phyloP scores from a whole-genome alignment of 495 filamentous ascomycete species.

The Podospora pseudopauciseta region DNA sequence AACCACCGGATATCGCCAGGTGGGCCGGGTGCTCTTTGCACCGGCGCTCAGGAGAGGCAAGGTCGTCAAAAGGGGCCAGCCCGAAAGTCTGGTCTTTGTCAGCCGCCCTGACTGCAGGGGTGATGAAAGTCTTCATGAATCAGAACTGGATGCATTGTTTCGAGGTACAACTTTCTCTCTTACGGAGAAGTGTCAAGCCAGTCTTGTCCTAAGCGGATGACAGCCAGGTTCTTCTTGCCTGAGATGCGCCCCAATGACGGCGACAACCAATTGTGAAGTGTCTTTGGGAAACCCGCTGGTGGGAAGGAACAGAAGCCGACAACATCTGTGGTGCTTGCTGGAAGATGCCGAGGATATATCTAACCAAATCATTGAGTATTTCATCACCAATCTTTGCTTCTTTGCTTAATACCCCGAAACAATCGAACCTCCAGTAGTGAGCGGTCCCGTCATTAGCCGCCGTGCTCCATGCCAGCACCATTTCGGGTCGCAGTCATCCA shows the following conservation, averaged over 20 bases:
- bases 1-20: slow-evolving; percentile 34
- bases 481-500: neutral
- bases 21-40: slow-evolving; percentile 33
- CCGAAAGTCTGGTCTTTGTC: slow-evolving; percentile 33
- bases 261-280: neutral
- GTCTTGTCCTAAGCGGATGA: neutral
- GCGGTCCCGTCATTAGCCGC: too few relatives aligned
- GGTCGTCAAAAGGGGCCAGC: slow-evolving; percentile 34
- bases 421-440: too few relatives aligned
- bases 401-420: too few relatives aligned
- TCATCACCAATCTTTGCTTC: too few relatives aligned
- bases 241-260: neutral
- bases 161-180: neutral
- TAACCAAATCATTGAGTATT: too few relatives aligned
- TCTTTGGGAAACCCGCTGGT: neutral
- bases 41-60: slow-evolving; percentile 35
- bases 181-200: neutral
- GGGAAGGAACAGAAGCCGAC: neutral
- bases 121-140: neutral
- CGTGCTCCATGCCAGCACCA: neutral
- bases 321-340: neutral
- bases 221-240: neutral
- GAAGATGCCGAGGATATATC: neutral
- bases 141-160: neutral
- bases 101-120: slow-evolving; percentile 5